A percentile compares a stretch with the other conserved stretches of the same genome.
Evolutionary conservation across 495 filamentous ascomycete genomes (phyloP).

Genomic region (Aspergillus nanangensis): DNA sequence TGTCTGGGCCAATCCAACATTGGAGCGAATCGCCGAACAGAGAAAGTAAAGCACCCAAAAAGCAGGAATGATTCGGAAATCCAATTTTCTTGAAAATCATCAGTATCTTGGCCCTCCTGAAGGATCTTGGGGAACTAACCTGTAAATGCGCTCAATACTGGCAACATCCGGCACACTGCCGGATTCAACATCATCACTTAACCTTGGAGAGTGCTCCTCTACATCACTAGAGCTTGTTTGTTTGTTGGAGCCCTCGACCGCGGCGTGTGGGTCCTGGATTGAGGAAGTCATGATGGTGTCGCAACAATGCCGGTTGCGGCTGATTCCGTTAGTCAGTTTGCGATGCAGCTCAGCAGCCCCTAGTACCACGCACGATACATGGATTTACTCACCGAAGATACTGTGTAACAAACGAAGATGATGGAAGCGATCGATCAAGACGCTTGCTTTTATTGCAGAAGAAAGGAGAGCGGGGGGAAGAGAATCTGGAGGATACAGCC

Average conservation of each 20-base stretch:
- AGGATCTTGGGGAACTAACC: slow-evolving; percentile 18
- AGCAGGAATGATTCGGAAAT: slow-evolving; percentile 79
- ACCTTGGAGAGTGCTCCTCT: slow-evolving; percentile 21
- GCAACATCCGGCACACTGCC: slow-evolving; percentile 25
- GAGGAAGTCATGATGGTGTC: too few species aligned
- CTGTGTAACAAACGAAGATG: too few species aligned
- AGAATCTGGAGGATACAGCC: background rate
- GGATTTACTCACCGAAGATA: too few species aligned
- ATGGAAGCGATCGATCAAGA: too few species aligned
- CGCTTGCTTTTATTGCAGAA: too few species aligned
- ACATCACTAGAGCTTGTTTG: slow-evolving; percentile 15
- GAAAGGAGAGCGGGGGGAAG: too few species aligned
- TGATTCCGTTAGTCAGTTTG: too few species aligned
- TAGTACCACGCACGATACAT: too few species aligned
- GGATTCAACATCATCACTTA: slow-evolving; percentile 22
- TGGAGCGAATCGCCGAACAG: slow-evolving; percentile 85
- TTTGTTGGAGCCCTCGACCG: slow-evolving; percentile 13
- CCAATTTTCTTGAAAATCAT: slow-evolving; percentile 52
- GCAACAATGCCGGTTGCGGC: too few species aligned
- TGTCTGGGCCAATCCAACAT: slow-evolving; percentile 85
- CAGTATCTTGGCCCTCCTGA: background rate
- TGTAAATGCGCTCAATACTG: slow-evolving; percentile 39
- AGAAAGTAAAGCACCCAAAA: slow-evolving; percentile 95
- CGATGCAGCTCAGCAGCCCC: too few species aligned
- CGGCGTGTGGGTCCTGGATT: too few species aligned